Evolutionary conservation across 345 rosid genomes (phyloP).

Genomic region (Chamaenerion angustifolium): DNA sequence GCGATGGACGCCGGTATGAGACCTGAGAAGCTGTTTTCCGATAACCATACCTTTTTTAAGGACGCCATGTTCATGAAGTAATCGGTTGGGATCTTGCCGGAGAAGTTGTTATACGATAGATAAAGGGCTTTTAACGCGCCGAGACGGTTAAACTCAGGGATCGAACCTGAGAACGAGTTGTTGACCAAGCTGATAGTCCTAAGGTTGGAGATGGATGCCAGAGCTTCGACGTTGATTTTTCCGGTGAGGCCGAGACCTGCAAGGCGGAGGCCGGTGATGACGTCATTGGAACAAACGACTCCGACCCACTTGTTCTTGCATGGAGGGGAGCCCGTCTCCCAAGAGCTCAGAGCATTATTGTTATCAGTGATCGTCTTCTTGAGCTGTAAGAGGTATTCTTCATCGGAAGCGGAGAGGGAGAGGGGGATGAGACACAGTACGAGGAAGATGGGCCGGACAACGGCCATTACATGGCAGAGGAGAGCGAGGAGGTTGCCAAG

Average conservation of each 20-base stretch:
- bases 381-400: conserved; percentile 28
- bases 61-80: conserved; percentile 40
- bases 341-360: conserved; percentile 28
- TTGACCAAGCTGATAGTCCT: conserved; percentile 39
- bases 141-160: conserved; percentile 47
- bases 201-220: conserved; percentile 25
- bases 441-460: conserved; percentile 15
- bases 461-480: conserved; percentile 37
- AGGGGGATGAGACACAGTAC: neutral
- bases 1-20: conserved; percentile 36
- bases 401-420: conserved; percentile 17
- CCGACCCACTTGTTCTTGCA: conserved; percentile 47
- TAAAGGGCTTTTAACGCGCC: conserved; percentile 29
- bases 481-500: conserved; percentile 6
- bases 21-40: conserved; percentile 42
- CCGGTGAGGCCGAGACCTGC: conserved; percentile 42
- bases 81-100: conserved; percentile 36
- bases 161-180: conserved; percentile 46
- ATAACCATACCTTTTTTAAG: conserved; percentile 45
- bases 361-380: conserved; percentile 25
- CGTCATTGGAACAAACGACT: conserved; percentile 30
- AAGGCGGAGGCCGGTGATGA: conserved; percentile 49
- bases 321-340: conserved; percentile 41
- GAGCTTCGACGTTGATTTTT: conserved; percentile 27
- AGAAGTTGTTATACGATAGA: conserved; percentile 42